phyloP scores from a whole-genome alignment of 345 rosid species.

The Microcos paniculata region DNA sequence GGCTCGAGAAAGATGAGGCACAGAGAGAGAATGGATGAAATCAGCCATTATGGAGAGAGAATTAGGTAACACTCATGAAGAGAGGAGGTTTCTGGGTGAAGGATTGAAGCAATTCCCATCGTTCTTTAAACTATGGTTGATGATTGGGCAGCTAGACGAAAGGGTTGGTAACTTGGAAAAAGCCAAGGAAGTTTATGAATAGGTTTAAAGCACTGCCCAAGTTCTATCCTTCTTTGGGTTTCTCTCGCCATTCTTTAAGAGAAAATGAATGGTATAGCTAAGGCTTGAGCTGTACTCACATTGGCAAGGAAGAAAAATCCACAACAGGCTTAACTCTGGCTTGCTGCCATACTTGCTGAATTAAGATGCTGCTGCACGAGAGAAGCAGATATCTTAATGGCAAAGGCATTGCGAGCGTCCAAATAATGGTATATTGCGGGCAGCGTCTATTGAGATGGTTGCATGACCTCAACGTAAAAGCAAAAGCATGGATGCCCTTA shows the following conservation, averaged over 20 bases:
- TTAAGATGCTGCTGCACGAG: conserved; percentile 67
- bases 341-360: conserved; percentile 86
- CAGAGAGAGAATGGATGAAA: conserved; percentile 97
- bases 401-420: conserved; percentile 97
- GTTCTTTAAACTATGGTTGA: conserved; percentile 88
- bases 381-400: conserved; percentile 84
- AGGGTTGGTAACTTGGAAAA: conserved; percentile 54
- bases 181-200: conserved; percentile 67
- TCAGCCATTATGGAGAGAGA: conserved; percentile 96
- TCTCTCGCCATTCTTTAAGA: conserved; percentile 77
- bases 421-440: conserved; percentile 86
- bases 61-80: conserved; percentile 71
- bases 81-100: conserved; percentile 78
- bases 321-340: conserved; percentile 76
- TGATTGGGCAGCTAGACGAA: conserved; percentile 95
- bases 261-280: conserved; percentile 68
- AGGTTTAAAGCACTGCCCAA: conserved; percentile 71
- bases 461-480: conserved; percentile 75
- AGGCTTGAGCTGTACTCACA: conserved; percentile 84
- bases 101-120: conserved; percentile 83
- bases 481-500: conserved; percentile 70
- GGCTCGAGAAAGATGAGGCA: conserved; percentile 95
- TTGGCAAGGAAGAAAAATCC: conserved; percentile 81
- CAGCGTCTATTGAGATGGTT: conserved; percentile 79
- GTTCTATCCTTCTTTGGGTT: conserved; percentile 72